These are phyloP conservation scores for Ichthyophonus hoferi DNA, from an alignment of 208 protist genomes.

Conservation along the genomic window DNA sequence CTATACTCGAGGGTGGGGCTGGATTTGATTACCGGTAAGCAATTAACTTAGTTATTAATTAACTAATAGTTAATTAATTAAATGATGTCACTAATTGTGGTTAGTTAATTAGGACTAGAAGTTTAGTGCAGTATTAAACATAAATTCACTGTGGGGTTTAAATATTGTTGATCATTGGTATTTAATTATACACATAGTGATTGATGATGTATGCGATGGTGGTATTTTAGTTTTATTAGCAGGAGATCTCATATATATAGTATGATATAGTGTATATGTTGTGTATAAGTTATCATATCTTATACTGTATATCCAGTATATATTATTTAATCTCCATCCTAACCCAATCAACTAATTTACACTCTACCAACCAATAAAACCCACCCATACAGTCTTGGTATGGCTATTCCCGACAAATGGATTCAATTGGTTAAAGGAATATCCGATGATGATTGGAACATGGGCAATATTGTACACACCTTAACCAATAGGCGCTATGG, in stretches of 20 bases:
- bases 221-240: too few relatives aligned
- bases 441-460: slow-evolving; percentile 70
- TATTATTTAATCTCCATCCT: neutral
- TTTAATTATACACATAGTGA: too few relatives aligned
- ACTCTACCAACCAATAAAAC: neutral
- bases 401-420: slow-evolving; percentile 82
- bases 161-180: too few relatives aligned
- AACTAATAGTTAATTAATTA: too few relatives aligned
- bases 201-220: too few relatives aligned
- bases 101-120: too few relatives aligned
- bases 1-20: slow-evolving; percentile 71
- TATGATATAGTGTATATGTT: neutral
- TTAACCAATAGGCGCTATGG: slow-evolving; percentile 70
- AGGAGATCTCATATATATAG: too few relatives aligned
- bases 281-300: neutral
- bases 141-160: too few relatives aligned
- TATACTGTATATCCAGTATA: slow-evolving; percentile 27
- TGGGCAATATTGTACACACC: slow-evolving; percentile 64
- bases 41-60: too few relatives aligned
- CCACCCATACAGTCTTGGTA: slow-evolving; percentile 52
- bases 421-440: slow-evolving; percentile 68
- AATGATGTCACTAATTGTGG: too few relatives aligned
- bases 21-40: slow-evolving; percentile 77
- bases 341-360: slow-evolving; percentile 19
- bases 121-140: too few relatives aligned